phyloP scores from a whole-genome alignment of 1,139 yeast species.

The Kodamaea ohmeri region DNA sequence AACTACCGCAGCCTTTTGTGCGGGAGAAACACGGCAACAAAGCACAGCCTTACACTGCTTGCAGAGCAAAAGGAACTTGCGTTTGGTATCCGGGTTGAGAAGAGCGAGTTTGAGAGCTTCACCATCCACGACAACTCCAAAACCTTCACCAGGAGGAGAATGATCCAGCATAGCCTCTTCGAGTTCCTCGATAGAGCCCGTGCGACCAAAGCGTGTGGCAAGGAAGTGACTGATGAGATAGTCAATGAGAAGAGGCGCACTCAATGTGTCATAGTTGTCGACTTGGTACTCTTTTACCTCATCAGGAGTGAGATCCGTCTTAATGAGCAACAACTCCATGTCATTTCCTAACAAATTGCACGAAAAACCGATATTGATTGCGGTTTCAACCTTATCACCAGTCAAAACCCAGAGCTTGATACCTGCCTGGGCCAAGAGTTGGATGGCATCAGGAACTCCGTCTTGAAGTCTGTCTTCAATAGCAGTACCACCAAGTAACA shows the following conservation, averaged over 20 bases:
- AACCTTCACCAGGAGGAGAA: conserved; percentile 70
- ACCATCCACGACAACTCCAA: conserved; percentile 90
- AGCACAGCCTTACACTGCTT: conserved; percentile 91
- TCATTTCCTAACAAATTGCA: conserved; percentile 50
- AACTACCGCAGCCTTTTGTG: conserved; percentile 97
- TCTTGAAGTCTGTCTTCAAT: conserved; percentile 52
- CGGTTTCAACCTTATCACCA: conserved; percentile 53
- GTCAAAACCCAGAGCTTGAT: conserved; percentile 52
- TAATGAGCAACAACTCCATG: conserved; percentile 44
- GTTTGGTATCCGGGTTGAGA: conserved; percentile 49
- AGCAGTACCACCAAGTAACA: conserved; percentile 50
- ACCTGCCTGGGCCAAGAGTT: conserved; percentile 46
- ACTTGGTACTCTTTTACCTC: conserved; percentile 34
- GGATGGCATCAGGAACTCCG: conserved; percentile 50
- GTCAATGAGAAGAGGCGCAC: conserved; percentile 42
- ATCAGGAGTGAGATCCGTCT: conserved; percentile 29
- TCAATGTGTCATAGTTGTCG: conserved; percentile 28
- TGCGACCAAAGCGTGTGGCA: conserved; percentile 57
- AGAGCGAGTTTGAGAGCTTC: conserved; percentile 80
- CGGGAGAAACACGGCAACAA: conserved; percentile 96
- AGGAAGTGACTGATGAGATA: conserved; percentile 60
- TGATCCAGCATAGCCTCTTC: conserved; percentile 68
- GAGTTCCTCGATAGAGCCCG: conserved; percentile 59
- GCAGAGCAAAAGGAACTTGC: conserved; percentile 79
- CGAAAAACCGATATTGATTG: conserved; percentile 50